These are phyloP conservation scores for Pelargonium citronellum DNA, from an alignment of 441 rosid genomes.

Conservation along the genomic window DNA sequence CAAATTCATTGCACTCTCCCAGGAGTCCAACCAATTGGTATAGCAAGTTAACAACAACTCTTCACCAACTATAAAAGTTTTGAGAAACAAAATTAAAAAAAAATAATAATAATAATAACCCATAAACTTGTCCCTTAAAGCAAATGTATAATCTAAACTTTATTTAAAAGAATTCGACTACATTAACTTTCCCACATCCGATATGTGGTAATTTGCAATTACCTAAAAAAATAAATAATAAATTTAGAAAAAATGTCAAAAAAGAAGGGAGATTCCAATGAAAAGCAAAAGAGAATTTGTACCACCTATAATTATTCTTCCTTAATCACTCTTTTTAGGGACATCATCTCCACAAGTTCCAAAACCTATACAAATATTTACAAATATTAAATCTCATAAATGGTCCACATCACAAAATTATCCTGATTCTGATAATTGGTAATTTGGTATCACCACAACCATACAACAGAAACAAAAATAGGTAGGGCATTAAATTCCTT, in stretches of 20 bases:
- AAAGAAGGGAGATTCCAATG: background rate
- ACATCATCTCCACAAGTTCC: conserved; percentile 11
- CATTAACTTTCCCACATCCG: no score
- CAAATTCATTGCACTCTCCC: background rate
- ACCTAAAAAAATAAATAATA: no score
- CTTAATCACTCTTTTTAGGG: conserved; percentile 12
- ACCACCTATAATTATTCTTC: conserved; percentile 23
- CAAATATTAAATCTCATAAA: background rate
- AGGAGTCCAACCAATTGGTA: no score
- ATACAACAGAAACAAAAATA: background rate
- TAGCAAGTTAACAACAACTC: no score
- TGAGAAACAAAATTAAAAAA: no score
- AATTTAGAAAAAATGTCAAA: conserved; percentile 1
- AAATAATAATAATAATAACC: no score
- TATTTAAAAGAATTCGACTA: no score
- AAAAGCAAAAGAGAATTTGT: conserved; percentile 18
- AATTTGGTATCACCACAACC: conserved; percentile 7
- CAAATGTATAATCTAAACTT: no score
- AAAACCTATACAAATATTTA: conserved; percentile 13
- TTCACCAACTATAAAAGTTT: no score
- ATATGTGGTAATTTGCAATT: no score
- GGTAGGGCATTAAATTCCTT: background rate
- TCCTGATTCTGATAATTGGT: background rate
- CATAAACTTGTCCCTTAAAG: no score
- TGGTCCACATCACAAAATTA: background rate